These are phyloP conservation scores for Erodium moschatum DNA, from an alignment of 441 rosid species.

Conservation along the genomic window DNA sequence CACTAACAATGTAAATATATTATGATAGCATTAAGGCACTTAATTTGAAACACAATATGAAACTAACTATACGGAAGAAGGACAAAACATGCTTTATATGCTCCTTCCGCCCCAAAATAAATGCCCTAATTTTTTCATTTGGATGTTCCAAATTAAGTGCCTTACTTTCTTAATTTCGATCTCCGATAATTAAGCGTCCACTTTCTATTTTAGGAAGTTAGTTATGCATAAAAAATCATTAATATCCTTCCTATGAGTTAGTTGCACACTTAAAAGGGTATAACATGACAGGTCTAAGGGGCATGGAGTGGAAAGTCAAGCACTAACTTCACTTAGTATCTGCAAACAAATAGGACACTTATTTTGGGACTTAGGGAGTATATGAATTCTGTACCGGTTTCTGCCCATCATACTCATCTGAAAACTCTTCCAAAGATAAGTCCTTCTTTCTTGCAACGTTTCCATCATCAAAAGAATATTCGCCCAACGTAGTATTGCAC, in stretches of 20 bases:
- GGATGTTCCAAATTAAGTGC: neutral
- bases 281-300: neutral
- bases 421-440: constrained; percentile 53
- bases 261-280: neutral
- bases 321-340: neutral
- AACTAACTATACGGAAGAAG: neutral
- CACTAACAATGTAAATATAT: neutral
- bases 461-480: constrained; percentile 57
- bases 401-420: constrained; percentile 42
- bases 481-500: constrained; percentile 57
- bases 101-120: neutral
- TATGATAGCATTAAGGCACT: neutral
- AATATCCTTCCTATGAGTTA: neutral
- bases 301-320: neutral
- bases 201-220: neutral
- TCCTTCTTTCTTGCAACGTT: constrained; percentile 60
- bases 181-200: neutral
- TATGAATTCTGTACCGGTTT: neutral
- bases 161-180: too few relatives aligned
- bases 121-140: neutral
- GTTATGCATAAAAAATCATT: neutral
- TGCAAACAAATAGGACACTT: neutral
- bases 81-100: neutral
- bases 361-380: neutral
- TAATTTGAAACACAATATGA: neutral